phyloP scores from a whole-genome alignment of 1,284 basidiomycete genomes.

The Fistulinella cinereoalba region DNA sequence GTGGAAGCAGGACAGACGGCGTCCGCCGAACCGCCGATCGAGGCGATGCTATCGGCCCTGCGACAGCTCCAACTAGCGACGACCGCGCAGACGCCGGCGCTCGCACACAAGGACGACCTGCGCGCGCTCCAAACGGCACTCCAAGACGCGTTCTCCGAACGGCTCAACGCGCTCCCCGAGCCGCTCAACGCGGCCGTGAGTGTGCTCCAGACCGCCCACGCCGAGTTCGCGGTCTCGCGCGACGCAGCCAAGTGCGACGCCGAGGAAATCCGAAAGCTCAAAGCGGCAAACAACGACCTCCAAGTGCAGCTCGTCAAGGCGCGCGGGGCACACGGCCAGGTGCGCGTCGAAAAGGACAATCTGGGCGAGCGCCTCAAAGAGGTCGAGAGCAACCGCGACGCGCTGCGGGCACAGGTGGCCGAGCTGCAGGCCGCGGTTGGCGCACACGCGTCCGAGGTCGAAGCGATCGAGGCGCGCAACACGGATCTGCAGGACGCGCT shows the following conservation, averaged over 20 bases:
- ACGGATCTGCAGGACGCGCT: constrained; percentile 66
- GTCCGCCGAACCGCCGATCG: constrained; percentile 15
- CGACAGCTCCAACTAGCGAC: constrained; percentile 45
- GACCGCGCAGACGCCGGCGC: constrained; percentile 42
- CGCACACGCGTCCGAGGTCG: constrained; percentile 46
- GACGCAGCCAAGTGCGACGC: constrained; percentile 57
- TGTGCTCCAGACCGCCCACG: constrained; percentile 56
- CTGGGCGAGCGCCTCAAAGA: constrained; percentile 56
- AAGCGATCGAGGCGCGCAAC: constrained; percentile 52
- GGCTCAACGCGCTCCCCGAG: constrained; percentile 57
- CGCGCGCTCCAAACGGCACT: constrained; percentile 35
- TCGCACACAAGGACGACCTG: constrained; percentile 49
- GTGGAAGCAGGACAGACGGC: constrained; percentile 26
- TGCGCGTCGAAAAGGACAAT: constrained; percentile 77
- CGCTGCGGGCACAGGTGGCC: constrained; percentile 51
- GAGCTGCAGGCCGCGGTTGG: constrained; percentile 47
- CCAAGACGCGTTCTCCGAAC: constrained; percentile 51
- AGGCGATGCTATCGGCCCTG: constrained; percentile 28
- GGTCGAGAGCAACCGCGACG: constrained; percentile 64
- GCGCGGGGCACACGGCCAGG: constrained; percentile 69
- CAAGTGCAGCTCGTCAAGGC: constrained; percentile 72
- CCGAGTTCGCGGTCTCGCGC: constrained; percentile 56
- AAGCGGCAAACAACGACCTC: constrained; percentile 54
- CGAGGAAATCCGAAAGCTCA: constrained; percentile 62
- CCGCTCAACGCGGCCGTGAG: constrained; percentile 52